phyloP scores from a whole-genome alignment of 225 moss, liverwort and hornwort species.

The Marchantia polymorpha region DNA sequence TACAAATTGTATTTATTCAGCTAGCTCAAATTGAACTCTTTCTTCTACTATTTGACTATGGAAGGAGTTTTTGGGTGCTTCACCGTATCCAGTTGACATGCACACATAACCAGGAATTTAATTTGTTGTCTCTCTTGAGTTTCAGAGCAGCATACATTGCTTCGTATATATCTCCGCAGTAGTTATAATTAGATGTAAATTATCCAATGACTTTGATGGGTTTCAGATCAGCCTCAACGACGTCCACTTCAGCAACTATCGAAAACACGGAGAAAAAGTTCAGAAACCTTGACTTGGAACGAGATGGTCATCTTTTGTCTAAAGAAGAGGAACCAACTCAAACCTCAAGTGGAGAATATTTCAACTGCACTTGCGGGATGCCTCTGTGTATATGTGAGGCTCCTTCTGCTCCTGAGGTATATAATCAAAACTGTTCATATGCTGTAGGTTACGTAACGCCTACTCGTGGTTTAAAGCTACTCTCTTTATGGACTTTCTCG shows the following conservation, averaged over 20 bases:
- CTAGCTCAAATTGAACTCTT: not conserved
- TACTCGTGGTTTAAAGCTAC: not conserved
- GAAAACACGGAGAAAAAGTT: conserved; percentile 53
- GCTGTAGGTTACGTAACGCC: not conserved
- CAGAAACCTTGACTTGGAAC: conserved; percentile 45
- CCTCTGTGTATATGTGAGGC: conserved; percentile 97
- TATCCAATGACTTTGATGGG: not conserved
- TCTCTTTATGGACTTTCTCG: not conserved
- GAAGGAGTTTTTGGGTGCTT: not conserved
- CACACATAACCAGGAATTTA: not conserved
- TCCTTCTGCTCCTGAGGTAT: conserved; percentile 71
- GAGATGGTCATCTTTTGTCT: conserved; percentile 21
- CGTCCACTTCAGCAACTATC: conserved; percentile 24
- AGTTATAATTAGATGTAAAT: too few species aligned
- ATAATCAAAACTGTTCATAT: not conserved
- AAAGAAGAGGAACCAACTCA: conserved; percentile 50
- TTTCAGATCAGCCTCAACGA: not conserved
- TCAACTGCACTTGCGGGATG: conserved; percentile 95
- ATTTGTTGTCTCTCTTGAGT: not conserved
- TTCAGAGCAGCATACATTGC: not conserved
- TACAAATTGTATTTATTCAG: not conserved
- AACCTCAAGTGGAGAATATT: conserved; percentile 44
- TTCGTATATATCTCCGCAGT: not conserved
- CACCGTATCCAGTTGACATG: not conserved
- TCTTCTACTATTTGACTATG: not conserved